Evolutionary conservation across 2,329 filamentous ascomycete genomes (phyloP).

Genomic region (Alternaria infectoria): DNA sequence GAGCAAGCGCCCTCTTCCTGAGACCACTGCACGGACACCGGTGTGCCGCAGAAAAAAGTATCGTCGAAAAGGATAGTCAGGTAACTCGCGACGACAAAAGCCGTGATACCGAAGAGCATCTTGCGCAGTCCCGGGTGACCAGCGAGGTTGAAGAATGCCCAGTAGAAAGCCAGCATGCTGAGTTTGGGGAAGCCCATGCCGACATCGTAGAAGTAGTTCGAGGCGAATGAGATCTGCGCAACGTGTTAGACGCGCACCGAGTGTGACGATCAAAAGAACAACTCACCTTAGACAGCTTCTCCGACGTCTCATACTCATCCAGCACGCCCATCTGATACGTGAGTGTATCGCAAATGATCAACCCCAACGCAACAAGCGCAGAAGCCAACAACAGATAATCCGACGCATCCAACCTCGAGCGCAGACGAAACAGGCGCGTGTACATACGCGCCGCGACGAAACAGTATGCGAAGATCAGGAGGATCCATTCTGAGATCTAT

Average conservation of each 20-base stretch:
- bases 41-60: constrained; percentile 28
- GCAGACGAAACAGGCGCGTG: constrained; percentile 20
- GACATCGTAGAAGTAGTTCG: constrained; percentile 34
- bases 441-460: constrained; percentile 27
- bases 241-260: background rate
- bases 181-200: constrained; percentile 35
- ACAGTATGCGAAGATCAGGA: constrained; percentile 20
- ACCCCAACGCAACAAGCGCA: constrained; percentile 8
- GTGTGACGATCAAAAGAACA: too few relatives aligned
- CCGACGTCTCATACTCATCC: constrained; percentile 24
- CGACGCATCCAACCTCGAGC: constrained; percentile 21
- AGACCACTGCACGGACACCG: constrained; percentile 27
- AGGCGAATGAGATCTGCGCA: constrained; percentile 27
- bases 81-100: constrained; percentile 27
- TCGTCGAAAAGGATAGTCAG: constrained; percentile 29
- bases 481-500: constrained; percentile 30
- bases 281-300: constrained; percentile 26
- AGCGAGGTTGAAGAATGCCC: constrained; percentile 27
- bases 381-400: constrained; percentile 24
- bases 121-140: constrained; percentile 26
- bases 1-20: constrained; percentile 31
- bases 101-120: constrained; percentile 28
- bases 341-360: constrained; percentile 27
- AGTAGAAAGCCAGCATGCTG: constrained; percentile 34
- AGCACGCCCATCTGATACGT: constrained; percentile 18